Evolutionary conservation across 208 protist species (phyloP).

Genomic region (Leishmania turanica): DNA sequence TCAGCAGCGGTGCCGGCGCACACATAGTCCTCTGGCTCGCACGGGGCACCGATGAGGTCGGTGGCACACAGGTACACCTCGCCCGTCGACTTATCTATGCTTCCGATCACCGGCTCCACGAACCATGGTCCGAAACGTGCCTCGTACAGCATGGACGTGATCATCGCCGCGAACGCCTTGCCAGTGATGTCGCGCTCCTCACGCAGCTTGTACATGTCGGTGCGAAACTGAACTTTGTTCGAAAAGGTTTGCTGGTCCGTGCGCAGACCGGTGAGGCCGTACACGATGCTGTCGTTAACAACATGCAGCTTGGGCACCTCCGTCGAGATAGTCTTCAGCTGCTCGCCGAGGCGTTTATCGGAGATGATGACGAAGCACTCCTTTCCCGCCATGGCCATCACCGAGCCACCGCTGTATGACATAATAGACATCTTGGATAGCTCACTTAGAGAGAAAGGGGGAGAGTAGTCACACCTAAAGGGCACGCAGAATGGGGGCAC

Average conservation of each 20-base stretch:
- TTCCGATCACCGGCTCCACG: slow-evolving; percentile 97
- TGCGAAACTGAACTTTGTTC: slow-evolving; percentile 87
- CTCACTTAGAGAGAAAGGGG: not conserved
- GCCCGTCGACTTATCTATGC: slow-evolving; percentile 93
- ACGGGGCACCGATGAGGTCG: slow-evolving; percentile 97
- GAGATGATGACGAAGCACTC: slow-evolving; percentile 98
- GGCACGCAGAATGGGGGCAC: not conserved
- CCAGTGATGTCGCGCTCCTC: slow-evolving; percentile 91
- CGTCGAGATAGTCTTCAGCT: slow-evolving; percentile 96
- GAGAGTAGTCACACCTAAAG: not conserved
- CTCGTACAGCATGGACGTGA: slow-evolving; percentile 92
- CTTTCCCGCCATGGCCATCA: slow-evolving; percentile 98
- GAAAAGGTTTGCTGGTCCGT: slow-evolving; percentile 97
- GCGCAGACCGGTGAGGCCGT: slow-evolving; percentile 96
- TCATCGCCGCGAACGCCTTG: slow-evolving; percentile 82
- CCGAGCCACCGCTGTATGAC: slow-evolving; percentile 97
- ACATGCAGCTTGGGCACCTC: slow-evolving; percentile 96
- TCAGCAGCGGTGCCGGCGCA: slow-evolving; percentile 96
- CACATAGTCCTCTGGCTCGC: slow-evolving; percentile 97
- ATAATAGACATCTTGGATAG: slow-evolving; percentile 88
- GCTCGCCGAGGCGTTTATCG: slow-evolving; percentile 96
- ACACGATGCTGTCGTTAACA: slow-evolving; percentile 94
- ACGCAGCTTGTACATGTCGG: slow-evolving; percentile 90
- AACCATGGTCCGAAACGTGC: slow-evolving; percentile 98
- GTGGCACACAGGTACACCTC: slow-evolving; percentile 96